These are phyloP conservation scores for Aspergillus coremiiformis DNA, from an alignment of 495 filamentous ascomycete genomes.

Conservation along the genomic window DNA sequence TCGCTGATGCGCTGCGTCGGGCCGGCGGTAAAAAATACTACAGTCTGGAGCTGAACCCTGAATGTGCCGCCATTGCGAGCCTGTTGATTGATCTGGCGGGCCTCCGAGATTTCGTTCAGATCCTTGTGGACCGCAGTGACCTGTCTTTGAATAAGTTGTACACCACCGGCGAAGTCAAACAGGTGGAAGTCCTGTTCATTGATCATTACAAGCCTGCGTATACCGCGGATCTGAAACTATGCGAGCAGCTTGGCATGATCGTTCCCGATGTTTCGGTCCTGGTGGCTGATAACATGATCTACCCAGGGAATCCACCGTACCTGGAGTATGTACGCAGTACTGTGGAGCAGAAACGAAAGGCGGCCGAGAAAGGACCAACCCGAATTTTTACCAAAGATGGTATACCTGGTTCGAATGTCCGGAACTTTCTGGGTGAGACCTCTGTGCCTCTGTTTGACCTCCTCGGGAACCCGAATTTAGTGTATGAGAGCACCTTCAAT, in stretches of 20 bases:
- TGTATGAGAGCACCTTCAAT: constrained; percentile 58
- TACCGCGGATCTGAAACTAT: constrained; percentile 61
- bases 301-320: constrained; percentile 70
- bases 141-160: constrained; percentile 49
- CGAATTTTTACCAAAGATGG: constrained; percentile 23
- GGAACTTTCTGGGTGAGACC: constrained; percentile 27
- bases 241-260: constrained; percentile 59
- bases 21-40: constrained; percentile 55
- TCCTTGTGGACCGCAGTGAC: constrained; percentile 59
- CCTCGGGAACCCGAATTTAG: constrained; percentile 60
- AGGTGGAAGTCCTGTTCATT: constrained; percentile 63
- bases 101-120: constrained; percentile 54
- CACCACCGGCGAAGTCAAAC: constrained; percentile 40
- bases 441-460: constrained; percentile 37
- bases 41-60: constrained; percentile 60
- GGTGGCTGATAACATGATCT: constrained; percentile 67
- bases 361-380: constrained; percentile 24
- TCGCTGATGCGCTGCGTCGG: constrained; percentile 52
- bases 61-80: constrained; percentile 56
- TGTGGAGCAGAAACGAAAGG: constrained; percentile 28
- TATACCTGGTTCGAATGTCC: constrained; percentile 23
- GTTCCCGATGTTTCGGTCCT: constrained; percentile 50
- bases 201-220: constrained; percentile 72
- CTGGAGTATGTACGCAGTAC: constrained; percentile 39
- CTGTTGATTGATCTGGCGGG: constrained; percentile 62